Evolutionary conservation across 371 early-diverging fungal genomes (phyloP).

Genomic region (Saksenaea vasiformis): DNA sequence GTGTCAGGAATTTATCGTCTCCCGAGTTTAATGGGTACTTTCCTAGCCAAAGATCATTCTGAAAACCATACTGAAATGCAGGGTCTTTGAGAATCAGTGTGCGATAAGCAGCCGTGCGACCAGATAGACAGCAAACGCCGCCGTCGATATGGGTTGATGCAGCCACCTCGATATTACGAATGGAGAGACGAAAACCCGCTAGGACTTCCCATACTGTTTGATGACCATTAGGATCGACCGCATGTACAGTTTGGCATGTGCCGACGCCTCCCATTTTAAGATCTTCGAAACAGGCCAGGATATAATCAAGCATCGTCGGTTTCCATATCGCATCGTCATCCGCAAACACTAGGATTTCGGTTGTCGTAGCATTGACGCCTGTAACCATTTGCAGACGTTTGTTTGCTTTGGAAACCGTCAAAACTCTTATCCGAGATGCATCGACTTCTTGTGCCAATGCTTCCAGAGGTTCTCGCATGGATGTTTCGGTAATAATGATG

Average conservation of each 20-base stretch:
- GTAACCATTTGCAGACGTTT: slow-evolving; percentile 76
- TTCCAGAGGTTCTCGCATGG: slow-evolving; percentile 54
- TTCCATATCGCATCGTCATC: slow-evolving; percentile 81
- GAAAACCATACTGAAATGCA: slow-evolving; percentile 69
- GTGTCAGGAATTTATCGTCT: slow-evolving; percentile 78
- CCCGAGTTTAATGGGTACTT: slow-evolving; percentile 77
- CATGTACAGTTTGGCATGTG: slow-evolving; percentile 55
- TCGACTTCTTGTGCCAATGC: slow-evolving; percentile 49
- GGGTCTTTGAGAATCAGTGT: slow-evolving; percentile 77
- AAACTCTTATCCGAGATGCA: slow-evolving; percentile 46
- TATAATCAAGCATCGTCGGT: slow-evolving; percentile 62
- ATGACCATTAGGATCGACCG: slow-evolving; percentile 54
- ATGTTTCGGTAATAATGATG: slow-evolving; percentile 60
- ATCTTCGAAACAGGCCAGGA: slow-evolving; percentile 78
- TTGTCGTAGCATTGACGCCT: slow-evolving; percentile 64
- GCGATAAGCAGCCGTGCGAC: slow-evolving; percentile 78
- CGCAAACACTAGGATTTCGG: slow-evolving; percentile 74
- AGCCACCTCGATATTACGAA: slow-evolving; percentile 77
- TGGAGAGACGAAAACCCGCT: slow-evolving; percentile 71
- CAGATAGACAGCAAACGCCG: slow-evolving; percentile 77
- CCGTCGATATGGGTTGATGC: slow-evolving; percentile 79
- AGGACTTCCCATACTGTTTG: slow-evolving; percentile 77
- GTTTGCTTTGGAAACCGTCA: slow-evolving; percentile 63
- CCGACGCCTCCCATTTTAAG: slow-evolving; percentile 75
- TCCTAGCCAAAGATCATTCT: slow-evolving; percentile 72